Evolutionary conservation across 176 grass and related monocot species (phyloP).

Genomic region (Carex pumila): DNA sequence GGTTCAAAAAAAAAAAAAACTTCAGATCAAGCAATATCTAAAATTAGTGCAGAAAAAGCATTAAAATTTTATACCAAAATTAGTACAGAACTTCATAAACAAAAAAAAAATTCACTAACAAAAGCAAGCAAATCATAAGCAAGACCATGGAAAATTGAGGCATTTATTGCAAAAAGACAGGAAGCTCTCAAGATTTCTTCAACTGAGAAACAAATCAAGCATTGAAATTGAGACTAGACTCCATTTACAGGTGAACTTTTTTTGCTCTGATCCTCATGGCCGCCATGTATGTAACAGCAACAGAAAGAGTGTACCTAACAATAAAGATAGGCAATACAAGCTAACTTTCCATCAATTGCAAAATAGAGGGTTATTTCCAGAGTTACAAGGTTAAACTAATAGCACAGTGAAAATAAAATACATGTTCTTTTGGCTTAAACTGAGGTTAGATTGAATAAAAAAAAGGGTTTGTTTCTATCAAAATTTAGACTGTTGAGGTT

Average conservation of each 20-base stretch:
- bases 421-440: not conserved
- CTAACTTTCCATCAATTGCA: not conserved
- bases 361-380: not conserved
- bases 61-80: not conserved
- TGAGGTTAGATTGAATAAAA: not conserved
- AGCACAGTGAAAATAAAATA: not conserved
- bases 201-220: not conserved
- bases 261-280: slow-evolving; percentile 58
- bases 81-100: not conserved
- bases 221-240: not conserved
- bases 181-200: not conserved
- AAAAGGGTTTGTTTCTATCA: not conserved
- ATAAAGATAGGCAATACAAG: slow-evolving; percentile 7
- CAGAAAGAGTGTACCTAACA: slow-evolving; percentile 87
- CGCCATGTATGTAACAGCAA: slow-evolving; percentile 86
- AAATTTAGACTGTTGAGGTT: not conserved
- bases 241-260: slow-evolving; percentile 43
- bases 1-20: not conserved
- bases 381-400: not conserved
- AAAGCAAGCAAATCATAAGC: not conserved
- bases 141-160: not conserved
- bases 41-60: not conserved
- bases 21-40: not conserved
- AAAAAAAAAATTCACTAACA: not conserved
- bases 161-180: not conserved